Evolutionary conservation across 176 grass and related monocot species (phyloP).

Genomic region (sorghum (Sorghum bicolor)): Sorghum_bicolor_NCBIv3 NC_012871.2:58850501-58851000

Average conservation of each 20-base stretch:
- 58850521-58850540: background rate
- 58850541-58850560: background rate
- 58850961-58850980: slow-evolving; percentile 11
- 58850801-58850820: background rate
- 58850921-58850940: background rate
- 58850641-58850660: background rate
- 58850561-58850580: background rate
- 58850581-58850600: slow-evolving; percentile 5
- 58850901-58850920: slow-evolving; percentile 53
- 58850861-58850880: background rate
- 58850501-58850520: background rate
- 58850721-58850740: background rate
- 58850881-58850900: background rate
- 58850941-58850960: background rate
- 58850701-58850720: background rate
- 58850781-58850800: slow-evolving; percentile 9
- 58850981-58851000: background rate
- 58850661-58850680: no score
- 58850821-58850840: background rate
- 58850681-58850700: no score
- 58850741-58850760: background rate
- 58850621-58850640: no score
- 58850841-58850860: background rate
- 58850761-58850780: slow-evolving; percentile 21
- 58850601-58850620: slow-evolving; percentile 17